Base-by-base conservation (phyloP, 164 flowering plant genomes). In the Echeveria elegans region DNA sequence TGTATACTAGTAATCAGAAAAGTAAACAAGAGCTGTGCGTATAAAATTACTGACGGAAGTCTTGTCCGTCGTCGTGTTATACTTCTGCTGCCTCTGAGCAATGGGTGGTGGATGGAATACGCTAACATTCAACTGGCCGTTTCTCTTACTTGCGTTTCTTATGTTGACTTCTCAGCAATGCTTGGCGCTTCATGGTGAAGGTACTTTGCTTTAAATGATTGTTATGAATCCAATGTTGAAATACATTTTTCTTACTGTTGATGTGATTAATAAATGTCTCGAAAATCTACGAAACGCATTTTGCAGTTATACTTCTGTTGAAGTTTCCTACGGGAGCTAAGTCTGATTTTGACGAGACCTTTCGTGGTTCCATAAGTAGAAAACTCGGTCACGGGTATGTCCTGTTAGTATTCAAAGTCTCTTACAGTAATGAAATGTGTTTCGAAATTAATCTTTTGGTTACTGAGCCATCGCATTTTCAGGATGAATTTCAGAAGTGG, bases 351-450 rank as follows among this genome's bases (percentile, higher is more conserved):
- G 66, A 50, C 76, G 85, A 83, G 12, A 77, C 76, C 16, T 70
- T 90, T 65, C 69, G 77, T 65, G 69, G 66, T 59, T 81, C 83
- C 66, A 47, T 71, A 16, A 83, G 77, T 73, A 87, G 88, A 80
- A 88, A 87, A 77, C 48, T 87, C 63, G 87, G 86, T 47, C 83
- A 77, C 48, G 71, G 86, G 96, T 90, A 85, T 77, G 56, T 52
- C 23, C 23, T 48, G 29, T 52, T 52, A 7, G 26, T n/a, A 8
- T 21, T 5, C n/a, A 21, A n/a, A n/a, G 9, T 21, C 16, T 6
- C 23, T 52, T 52, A 11, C 28, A 5, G 58, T 23, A 52, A 52
- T 23, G 7, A 21, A 23, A 23, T 43, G 11, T 11, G 15, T 10
- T 11, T 2, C 15, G 47, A 43, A 43, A 12, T 11, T 15, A 43